Conservation (phyloP, 2,329 filamentous ascomycete genomes). For the Fusarium lateritium region DNA sequence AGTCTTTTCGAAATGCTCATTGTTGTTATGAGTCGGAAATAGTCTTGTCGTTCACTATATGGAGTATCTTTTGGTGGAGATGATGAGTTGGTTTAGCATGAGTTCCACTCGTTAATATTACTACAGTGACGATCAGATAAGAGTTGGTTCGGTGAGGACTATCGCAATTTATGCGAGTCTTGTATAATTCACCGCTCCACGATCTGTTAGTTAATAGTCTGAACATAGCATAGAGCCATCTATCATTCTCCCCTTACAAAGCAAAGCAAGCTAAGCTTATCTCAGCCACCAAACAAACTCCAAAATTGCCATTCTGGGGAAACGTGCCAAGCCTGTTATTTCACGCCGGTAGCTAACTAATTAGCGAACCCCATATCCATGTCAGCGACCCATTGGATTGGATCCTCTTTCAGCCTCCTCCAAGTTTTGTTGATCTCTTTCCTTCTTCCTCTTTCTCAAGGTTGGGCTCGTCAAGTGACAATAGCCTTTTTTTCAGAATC, state of each 20-base stretch:
- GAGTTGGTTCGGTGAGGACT: background rate
- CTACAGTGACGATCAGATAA: constrained; percentile 7
- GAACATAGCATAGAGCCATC: background rate
- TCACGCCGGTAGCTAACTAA: background rate
- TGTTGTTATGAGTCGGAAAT: too few species aligned
- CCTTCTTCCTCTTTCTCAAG: background rate
- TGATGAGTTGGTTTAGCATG: constrained; percentile 32
- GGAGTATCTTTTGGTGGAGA: constrained; percentile 18
- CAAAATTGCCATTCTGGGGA: constrained; percentile 36
- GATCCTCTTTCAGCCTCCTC: constrained; percentile 41
- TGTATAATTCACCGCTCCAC: background rate
- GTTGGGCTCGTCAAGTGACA: background rate
- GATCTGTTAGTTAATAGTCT: background rate
- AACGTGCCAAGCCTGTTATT: constrained; percentile 42
- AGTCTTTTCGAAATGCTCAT: background rate
- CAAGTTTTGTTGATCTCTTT: constrained; percentile 24
- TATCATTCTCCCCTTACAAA: background rate
- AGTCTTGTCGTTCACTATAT: background rate
- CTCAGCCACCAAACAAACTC: constrained; percentile 17
- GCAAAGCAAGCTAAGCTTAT: constrained; percentile 4
- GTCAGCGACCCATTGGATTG: constrained; percentile 25
- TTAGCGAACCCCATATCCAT: constrained; percentile 27
- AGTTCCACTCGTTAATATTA: constrained; percentile 24
- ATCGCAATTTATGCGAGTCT: background rate
- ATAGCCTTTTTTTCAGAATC: background rate